Evolutionary conservation across 371 early-diverging fungal species (phyloP), one percentile per base, ranked within the genome.

Genomic region (Mortierella sp.): DNA sequence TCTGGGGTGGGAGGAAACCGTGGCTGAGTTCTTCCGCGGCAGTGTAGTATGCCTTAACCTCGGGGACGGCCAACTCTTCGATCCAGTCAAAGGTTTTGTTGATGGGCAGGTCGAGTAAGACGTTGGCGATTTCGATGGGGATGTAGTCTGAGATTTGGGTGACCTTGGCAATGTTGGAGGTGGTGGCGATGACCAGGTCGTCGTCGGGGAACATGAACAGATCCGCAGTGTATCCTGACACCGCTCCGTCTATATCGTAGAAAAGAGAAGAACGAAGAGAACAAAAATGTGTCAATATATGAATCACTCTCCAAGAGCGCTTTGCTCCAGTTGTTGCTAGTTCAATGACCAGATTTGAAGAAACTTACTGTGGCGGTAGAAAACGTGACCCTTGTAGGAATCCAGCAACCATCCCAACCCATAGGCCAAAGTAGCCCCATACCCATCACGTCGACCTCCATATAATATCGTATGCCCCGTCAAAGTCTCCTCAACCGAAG

Each of bases 401-500:
- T 49, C 72, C n/a, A 72, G n/a, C 12, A 46, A 2, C 76, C 75
- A 72, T n/a, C 80, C 75, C 11, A 80, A 18, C 1, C 76, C 80
- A 54, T 80, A 80, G 7, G 44, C 35, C 38, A 12, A 4, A 11
- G 32, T 29, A 4, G 65, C 48, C 4, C 65, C 49, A 11, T 54
- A 56, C 27, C 51, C 75, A 4, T 21, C 43, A 24, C 72, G 58
- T 3, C 41, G 21, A 4, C 35, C n/a, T 18, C 6, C 43, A 21
- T 4, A 27, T 0, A 54, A 0, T 3, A 80, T 48, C 0, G 63
- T 54, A 43, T 76, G 58, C 4, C 70, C 60, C 14, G 24, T 76
- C 72, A 68, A 24, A 1, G 76, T 75, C 29, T 75, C 68, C 56
- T 38, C 54, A 27, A 80, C 24, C 8, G 65, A 43, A 0, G 71